phyloP scores from a whole-genome alignment of 78 protist species.

The Polysphondylium violaceum region DNA sequence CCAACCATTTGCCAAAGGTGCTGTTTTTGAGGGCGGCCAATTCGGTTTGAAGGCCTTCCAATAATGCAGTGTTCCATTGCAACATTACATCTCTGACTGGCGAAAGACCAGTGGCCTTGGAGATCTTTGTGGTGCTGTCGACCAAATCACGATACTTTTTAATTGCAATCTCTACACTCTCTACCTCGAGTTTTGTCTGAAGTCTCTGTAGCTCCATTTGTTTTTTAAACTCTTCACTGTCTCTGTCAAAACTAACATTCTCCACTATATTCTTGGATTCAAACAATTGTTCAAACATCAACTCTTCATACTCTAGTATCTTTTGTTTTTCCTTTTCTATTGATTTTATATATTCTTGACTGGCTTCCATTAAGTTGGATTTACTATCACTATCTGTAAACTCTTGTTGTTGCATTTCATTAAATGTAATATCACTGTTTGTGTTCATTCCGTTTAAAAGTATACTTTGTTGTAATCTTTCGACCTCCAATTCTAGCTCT shows the following conservation, averaged over 20 bases:
- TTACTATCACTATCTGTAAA: no score
- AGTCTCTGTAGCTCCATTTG: neutral
- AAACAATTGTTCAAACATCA: neutral
- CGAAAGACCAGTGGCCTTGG: neutral
- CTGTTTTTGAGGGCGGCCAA: neutral
- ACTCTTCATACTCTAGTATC: neutral
- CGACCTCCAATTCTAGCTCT: no score
- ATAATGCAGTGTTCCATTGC: conserved; percentile 21
- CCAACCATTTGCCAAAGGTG: neutral
- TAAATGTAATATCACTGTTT: no score
- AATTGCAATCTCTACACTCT: conserved; percentile 10
- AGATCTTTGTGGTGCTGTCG: neutral
- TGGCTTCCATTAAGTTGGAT: neutral
- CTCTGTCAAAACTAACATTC: neutral
- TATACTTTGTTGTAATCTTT: no score
- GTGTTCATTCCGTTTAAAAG: no score
- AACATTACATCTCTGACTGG: conserved; percentile 25
- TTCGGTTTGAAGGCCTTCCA: neutral
- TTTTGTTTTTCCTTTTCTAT: neutral
- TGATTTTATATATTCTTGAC: neutral
- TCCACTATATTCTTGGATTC: neutral
- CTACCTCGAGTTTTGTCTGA: conserved; percentile 27
- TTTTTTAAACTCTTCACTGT: neutral
- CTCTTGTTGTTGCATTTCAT: no score
- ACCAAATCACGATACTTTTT: conserved; percentile 3